Evolutionary conservation across 495 filamentous ascomycete genomes (phyloP).

Genomic region (Talaromyces thailandensis): DNA sequence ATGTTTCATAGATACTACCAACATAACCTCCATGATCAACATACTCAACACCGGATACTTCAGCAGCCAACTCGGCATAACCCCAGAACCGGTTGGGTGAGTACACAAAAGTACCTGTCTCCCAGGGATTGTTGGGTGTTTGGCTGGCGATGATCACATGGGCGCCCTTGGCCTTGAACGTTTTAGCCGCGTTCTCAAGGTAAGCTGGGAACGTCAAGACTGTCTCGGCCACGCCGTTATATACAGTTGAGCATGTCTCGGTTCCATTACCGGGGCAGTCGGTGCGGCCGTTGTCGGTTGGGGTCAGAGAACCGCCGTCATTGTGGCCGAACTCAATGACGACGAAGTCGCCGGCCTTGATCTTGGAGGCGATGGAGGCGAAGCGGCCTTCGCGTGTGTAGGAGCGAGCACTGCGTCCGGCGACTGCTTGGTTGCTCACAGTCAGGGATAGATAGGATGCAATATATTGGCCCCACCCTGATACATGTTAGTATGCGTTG

Average conservation of each 20-base stretch:
- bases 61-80: constrained; percentile 45
- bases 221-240: constrained; percentile 42
- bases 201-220: constrained; percentile 52
- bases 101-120: constrained; percentile 38
- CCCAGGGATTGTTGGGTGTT: constrained; percentile 58
- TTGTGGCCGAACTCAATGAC: constrained; percentile 61
- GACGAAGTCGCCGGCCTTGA: constrained; percentile 46
- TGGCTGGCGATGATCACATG: constrained; percentile 51
- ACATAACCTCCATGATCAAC: constrained; percentile 55
- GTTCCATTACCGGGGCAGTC: constrained; percentile 45
- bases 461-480: constrained; percentile 56
- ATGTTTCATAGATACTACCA: constrained; percentile 37
- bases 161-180: constrained; percentile 49
- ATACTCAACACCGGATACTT: constrained; percentile 36
- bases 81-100: constrained; percentile 43
- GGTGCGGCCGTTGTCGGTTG: constrained; percentile 49
- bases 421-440: constrained; percentile 50
- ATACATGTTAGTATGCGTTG: neutral
- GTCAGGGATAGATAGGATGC: constrained; percentile 29
- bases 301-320: constrained; percentile 49
- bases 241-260: constrained; percentile 45
- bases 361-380: constrained; percentile 35
- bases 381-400: constrained; percentile 55
- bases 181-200: constrained; percentile 42
- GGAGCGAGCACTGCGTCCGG: constrained; percentile 50